Evolutionary conservation across 805 yeast genomes (phyloP).

Genomic region (Myxozyma melibiosi): DNA sequence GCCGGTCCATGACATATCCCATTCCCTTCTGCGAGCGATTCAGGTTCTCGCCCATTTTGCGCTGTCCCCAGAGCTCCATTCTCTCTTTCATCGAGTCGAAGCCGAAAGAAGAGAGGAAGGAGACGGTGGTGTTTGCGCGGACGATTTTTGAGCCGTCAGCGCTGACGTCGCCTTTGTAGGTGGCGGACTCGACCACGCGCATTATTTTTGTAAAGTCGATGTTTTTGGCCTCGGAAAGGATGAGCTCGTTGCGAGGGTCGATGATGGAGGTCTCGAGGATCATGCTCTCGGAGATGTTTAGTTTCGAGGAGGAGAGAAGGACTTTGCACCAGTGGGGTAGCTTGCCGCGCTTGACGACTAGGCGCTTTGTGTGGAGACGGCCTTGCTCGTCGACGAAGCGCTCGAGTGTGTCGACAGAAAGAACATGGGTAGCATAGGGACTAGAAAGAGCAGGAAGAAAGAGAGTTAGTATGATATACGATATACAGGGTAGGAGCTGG

Average conservation of each 20-base stretch:
- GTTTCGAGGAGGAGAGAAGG: constrained; percentile 54
- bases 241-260: constrained; percentile 56
- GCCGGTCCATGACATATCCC: constrained; percentile 71
- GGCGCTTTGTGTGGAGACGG: constrained; percentile 66
- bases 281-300: constrained; percentile 68
- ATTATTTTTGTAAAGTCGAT: constrained; percentile 80
- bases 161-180: constrained; percentile 46
- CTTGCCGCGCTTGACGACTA: constrained; percentile 76
- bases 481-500: no score
- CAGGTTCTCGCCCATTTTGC: constrained; percentile 67
- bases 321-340: constrained; percentile 80
- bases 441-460: no score
- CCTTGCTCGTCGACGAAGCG: constrained; percentile 62
- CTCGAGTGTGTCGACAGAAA: constrained; percentile 76
- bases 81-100: constrained; percentile 64
- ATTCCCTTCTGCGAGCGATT: constrained; percentile 70
- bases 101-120: constrained; percentile 52
- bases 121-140: constrained; percentile 23
- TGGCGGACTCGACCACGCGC: constrained; percentile 74
- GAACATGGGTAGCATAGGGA: constrained; percentile 84
- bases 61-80: constrained; percentile 81
- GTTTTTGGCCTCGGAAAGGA: constrained; percentile 76
- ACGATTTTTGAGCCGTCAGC: constrained; percentile 56
- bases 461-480: no score
- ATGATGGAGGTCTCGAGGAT: constrained; percentile 76